Evolutionary conservation across 179 eudicot genomes (phyloP), one percentile per base, ranked within the genome.

Genomic region (Heliamphora pulchella): DNA sequence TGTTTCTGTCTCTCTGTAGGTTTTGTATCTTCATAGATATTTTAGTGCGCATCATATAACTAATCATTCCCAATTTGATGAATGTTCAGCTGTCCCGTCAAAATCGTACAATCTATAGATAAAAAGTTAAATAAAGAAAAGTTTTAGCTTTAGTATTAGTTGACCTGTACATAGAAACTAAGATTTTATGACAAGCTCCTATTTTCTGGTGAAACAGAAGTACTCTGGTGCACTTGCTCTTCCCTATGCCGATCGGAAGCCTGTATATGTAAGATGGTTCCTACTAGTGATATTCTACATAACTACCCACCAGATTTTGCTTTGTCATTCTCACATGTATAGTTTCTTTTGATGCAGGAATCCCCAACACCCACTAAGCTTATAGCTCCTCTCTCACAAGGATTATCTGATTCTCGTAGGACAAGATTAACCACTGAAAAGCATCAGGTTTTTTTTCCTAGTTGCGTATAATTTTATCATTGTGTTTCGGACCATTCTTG

Each of bases 311-410:
- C 18, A 3, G 14, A 48, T 44, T 70, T 69, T 64, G 67, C 48
- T 67, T 69, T 71, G 69, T 41, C 69, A n/a, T 63, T 18, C 71
- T 73, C 68, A 43, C 39, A 55, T 9, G 8, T 63, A 4, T 48
- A 3, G 18, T 73, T 15, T 71, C 41, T 55, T 75, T 78, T 81
- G 78, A n/a, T 79, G 66, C 89, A 96, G 99, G 98, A 96, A 86
- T 88, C 97, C 65, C 98, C 99, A 10, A 91, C 94, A 13, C 97
- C 98, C 62, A 86, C 93, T 54, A 96, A 91, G 85, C 71, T 70
- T 69, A 85, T 80, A 77, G 81, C 80, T 47, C 97, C 84, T 79
- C 17, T 83, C 59, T 83, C 93, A 20, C 97, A 89, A 77, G 92
- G 92, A 64, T 85, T 89, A 71, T 89, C 97, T 31, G 99, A 96